phyloP scores from a whole-genome alignment of 371 early-diverging fungal genomes.

The Circinella minor region DNA sequence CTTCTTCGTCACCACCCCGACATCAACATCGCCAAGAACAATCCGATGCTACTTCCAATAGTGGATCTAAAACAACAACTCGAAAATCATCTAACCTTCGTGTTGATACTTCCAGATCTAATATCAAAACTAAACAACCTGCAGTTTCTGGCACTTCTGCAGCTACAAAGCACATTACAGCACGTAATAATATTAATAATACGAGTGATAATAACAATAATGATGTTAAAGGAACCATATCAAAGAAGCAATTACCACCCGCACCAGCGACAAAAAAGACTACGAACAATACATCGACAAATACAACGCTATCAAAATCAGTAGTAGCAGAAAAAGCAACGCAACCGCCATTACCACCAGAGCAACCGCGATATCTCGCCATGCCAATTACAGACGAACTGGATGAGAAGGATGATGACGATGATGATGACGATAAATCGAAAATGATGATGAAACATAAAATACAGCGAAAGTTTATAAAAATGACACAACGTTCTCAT shows the following conservation, averaged over 20 bases:
- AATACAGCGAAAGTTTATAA: conserved; percentile 3
- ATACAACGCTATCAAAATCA: neutral
- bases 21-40: neutral
- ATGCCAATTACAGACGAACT: neutral
- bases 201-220: too few species aligned
- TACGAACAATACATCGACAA: too few species aligned
- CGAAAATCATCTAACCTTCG: conserved; percentile 11
- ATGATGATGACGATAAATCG: conserved; percentile 3
- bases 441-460: conserved; percentile 1
- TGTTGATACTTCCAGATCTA: conserved; percentile 15
- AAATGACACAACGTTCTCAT: conserved; percentile 3
- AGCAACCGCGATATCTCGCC: conserved; percentile 7
- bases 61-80: neutral
- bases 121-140: neutral
- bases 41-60: neutral
- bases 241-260: neutral
- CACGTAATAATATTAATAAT: neutral
- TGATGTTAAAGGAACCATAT: too few species aligned
- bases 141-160: neutral
- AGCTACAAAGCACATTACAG: neutral
- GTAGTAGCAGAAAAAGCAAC: neutral
- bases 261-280: neutral
- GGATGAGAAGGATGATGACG: neutral
- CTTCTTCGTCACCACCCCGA: neutral
- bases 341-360: neutral